Evolutionary conservation across 2,329 filamentous ascomycete species (phyloP), one percentile per base, ranked within the genome.

Genomic region (Xylariaceae sp.): DNA sequence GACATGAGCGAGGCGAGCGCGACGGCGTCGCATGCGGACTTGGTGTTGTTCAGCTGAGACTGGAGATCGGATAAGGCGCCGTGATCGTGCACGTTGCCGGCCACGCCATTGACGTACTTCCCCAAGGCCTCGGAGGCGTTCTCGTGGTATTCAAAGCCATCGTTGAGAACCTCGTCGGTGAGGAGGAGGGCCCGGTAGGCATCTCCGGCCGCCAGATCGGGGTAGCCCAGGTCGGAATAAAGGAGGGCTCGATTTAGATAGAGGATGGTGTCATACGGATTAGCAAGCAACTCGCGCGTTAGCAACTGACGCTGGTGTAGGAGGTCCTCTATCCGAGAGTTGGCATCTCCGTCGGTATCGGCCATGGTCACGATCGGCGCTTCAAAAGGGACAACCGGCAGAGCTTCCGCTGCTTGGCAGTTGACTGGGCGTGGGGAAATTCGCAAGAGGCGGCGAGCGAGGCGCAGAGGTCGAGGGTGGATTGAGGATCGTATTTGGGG

Each of bases 121-220:
- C 74, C 66, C 47, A 86, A 70, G 7, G 79, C 75, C 50, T 81
- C 79, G 5, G 77, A 62, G 6, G 86, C 85, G 62, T 81, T 74
- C 12, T 90, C 84, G 67, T 94, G 86, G 65, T 91, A 95, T 70
- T 96, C 90, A 62, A 88, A 91, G 40, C 83, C 81, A 58, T 92
- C 88, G 53, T 94, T 86, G 60, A 79, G 72, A 37, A 90, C 80
- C 61, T 94, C 89, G 67, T 97, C 92, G 12, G 88, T 81, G 46
- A 99, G 75, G 3, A 96, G 80, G n/a, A 97, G 78, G 1, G 91
- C 91, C 53, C 88, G 86, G 69, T 97, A 97, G 4, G 90, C 89
- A 75, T 96, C 91, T 35, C 90, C 89, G 8, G 87, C 86, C 4
- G 91, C 91, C 40, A 99, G 81, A 70, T 99, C 94, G 0, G 90